Percentiles rank a stretch among this genome's conserved stretches.
Evolutionary conservation across 2,329 filamentous ascomycete genomes (phyloP).

Genomic region (Penicillium sp.): DNA sequence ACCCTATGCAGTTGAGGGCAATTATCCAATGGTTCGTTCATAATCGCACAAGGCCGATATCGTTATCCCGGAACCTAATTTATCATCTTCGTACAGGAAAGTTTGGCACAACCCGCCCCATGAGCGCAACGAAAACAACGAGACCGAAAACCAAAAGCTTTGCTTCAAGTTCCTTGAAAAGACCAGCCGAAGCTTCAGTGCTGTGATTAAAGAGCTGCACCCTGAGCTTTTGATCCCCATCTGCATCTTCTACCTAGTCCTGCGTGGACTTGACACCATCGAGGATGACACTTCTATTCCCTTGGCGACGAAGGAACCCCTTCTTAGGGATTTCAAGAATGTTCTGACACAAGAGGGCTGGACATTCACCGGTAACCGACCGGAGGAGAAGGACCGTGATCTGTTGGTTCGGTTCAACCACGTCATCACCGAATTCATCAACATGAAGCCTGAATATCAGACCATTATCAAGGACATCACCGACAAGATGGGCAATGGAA

Average conservation of each 20-base stretch:
- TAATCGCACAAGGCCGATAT: neutral
- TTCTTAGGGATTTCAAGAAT: conserved; percentile 80
- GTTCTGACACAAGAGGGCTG: conserved; percentile 82
- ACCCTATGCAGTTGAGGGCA: conserved; percentile 75
- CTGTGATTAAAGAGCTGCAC: conserved; percentile 94
- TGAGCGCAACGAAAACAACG: conserved; percentile 73
- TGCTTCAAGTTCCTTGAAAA: conserved; percentile 85
- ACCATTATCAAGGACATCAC: conserved; percentile 91
- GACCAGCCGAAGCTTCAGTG: conserved; percentile 90
- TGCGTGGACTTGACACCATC: conserved; percentile 94
- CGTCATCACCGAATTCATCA: conserved; percentile 82
- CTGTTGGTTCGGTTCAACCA: conserved; percentile 90
- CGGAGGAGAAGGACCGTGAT: conserved; percentile 91
- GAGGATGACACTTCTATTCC: conserved; percentile 97
- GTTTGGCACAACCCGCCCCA: conserved; percentile 95
- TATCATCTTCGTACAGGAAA: conserved; percentile 64
- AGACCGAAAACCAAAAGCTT: conserved; percentile 70
- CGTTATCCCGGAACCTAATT: conserved; percentile 16
- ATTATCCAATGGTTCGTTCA: conserved; percentile 81
- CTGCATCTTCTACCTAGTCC: conserved; percentile 86
- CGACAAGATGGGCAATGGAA: conserved; percentile 93
- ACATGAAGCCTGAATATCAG: conserved; percentile 81
- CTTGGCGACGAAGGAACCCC: conserved; percentile 77
- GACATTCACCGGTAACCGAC: conserved; percentile 83
- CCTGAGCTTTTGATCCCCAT: conserved; percentile 90